Percentiles rank a stretch among this genome's conserved stretches.
Conservation (phyloP, 495 filamentous ascomycete species). For the Trichoderma orchidacearum region DNA sequence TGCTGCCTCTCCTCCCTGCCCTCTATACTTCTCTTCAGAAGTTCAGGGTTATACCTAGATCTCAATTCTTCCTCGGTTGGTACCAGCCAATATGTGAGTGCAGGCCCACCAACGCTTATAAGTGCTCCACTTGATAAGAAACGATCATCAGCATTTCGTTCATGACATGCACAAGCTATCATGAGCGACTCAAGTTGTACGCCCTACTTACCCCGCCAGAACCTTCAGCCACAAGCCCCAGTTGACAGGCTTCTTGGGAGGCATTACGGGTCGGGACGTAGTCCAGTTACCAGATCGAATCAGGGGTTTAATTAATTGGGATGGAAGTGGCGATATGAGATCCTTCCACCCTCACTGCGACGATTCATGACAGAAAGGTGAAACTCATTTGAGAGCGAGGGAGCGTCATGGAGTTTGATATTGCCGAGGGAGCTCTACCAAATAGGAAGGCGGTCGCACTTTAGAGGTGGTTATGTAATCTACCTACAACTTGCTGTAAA, state of each 20-base stretch:
- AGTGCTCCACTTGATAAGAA: constrained; percentile 40
- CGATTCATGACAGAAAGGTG: background rate
- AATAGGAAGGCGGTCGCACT: background rate
- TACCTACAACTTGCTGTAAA: too few species aligned
- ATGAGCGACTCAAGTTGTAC: background rate
- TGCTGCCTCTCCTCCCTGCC: constrained; percentile 57
- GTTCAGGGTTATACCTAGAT: constrained; percentile 82
- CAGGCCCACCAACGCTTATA: constrained; percentile 71
- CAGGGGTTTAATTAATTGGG: too few species aligned
- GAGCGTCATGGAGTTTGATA: background rate
- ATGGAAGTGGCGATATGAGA: background rate
- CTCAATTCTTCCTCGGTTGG: constrained; percentile 89
- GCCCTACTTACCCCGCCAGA: constrained; percentile 11
- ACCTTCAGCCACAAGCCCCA: constrained; percentile 25
- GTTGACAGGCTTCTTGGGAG: constrained; percentile 17
- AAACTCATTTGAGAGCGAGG: background rate
- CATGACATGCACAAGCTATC: too few species aligned
- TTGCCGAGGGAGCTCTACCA: background rate
- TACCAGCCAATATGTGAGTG: constrained; percentile 62
- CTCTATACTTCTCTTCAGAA: constrained; percentile 70
- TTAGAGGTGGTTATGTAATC: too few species aligned
- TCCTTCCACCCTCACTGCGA: background rate
- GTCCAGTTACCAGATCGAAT: too few species aligned
- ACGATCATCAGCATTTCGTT: background rate
- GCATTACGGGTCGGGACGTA: constrained; percentile 8